phyloP scores from a whole-genome alignment of 2,329 filamentous ascomycete species.

The Chaetomium sp. region DNA sequence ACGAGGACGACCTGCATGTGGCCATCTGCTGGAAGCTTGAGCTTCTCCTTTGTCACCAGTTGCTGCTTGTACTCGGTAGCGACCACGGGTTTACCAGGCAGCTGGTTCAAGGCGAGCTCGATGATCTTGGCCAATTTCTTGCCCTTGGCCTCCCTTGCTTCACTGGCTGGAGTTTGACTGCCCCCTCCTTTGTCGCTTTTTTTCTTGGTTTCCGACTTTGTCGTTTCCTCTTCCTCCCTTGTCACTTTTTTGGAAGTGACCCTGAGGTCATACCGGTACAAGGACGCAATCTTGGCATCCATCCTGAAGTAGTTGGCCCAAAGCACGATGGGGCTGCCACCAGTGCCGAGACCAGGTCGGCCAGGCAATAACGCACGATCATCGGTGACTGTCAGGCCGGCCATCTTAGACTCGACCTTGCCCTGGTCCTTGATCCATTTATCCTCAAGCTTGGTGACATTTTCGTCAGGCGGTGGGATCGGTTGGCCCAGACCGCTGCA shows the following conservation, averaged over 20 bases:
- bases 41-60: slow-evolving; percentile 45
- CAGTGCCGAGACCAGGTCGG: slow-evolving; percentile 53
- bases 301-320: slow-evolving; percentile 60
- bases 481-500: slow-evolving; percentile 13
- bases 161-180: background rate
- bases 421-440: slow-evolving; percentile 34
- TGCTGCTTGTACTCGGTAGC: slow-evolving; percentile 57
- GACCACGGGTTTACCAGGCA: slow-evolving; percentile 40
- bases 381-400: slow-evolving; percentile 38
- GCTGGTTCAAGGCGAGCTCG: slow-evolving; percentile 41
- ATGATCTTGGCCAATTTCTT: slow-evolving; percentile 49
- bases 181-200: slow-evolving; percentile 3
- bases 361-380: slow-evolving; percentile 41
- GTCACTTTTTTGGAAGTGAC: slow-evolving; percentile 34
- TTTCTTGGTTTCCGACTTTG: slow-evolving; percentile 23
- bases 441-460: slow-evolving; percentile 37
- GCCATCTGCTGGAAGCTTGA: slow-evolving; percentile 43
- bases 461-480: slow-evolving; percentile 37
- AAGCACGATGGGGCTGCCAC: slow-evolving; percentile 47
- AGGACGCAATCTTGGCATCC: slow-evolving; percentile 39
- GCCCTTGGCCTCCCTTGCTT: slow-evolving; percentile 28
- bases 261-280: slow-evolving; percentile 52
- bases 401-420: slow-evolving; percentile 43
- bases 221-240: slow-evolving; percentile 22
- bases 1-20: slow-evolving; percentile 43